A percentile compares a stretch with the other conserved stretches of the same genome.
These are phyloP conservation scores for Actinomortierella wolfii DNA, from an alignment of 371 early-diverging fungal genomes.

Conservation along the genomic window DNA sequence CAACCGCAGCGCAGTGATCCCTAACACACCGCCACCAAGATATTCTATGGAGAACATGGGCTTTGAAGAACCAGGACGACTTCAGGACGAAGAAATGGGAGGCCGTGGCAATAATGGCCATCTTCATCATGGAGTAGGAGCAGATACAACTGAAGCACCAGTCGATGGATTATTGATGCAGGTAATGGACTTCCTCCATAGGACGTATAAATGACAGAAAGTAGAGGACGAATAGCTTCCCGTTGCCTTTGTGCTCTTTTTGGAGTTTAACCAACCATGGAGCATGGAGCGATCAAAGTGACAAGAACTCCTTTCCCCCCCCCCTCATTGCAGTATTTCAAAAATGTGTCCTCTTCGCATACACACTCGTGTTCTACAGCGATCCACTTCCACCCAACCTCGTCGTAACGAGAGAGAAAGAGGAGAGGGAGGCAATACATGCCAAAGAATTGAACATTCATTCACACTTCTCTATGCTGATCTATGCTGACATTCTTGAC, in stretches of 20 bases:
- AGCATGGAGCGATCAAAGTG: background rate
- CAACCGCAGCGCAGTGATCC: constrained; percentile 3
- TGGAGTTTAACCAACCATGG: background rate
- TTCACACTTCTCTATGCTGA: background rate
- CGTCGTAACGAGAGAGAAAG: too few relatives aligned
- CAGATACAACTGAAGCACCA: background rate
- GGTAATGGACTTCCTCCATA: too few relatives aligned
- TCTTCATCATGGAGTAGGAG: constrained; percentile 3
- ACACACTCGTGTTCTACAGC: constrained; percentile 1
- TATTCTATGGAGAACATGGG: constrained; percentile 21
- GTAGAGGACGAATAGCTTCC: background rate
- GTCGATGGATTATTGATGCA: constrained; percentile 39
- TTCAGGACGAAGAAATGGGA: constrained; percentile 10
- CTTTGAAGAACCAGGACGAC: constrained; percentile 21
- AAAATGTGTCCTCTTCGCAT: background rate
- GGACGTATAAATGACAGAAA: too few relatives aligned
- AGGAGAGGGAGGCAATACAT: background rate
- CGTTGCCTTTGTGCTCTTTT: background rate
- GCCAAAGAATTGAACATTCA: background rate
- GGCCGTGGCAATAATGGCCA: constrained; percentile 8
- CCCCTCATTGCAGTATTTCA: background rate
- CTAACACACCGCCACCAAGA: constrained; percentile 28
- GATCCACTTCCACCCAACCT: too few relatives aligned
- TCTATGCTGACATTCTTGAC: background rate
- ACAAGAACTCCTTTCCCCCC: too few relatives aligned